Evolutionary conservation across 371 early-diverging fungal genomes (phyloP).

Genomic region (Blakeslea trispora): DNA sequence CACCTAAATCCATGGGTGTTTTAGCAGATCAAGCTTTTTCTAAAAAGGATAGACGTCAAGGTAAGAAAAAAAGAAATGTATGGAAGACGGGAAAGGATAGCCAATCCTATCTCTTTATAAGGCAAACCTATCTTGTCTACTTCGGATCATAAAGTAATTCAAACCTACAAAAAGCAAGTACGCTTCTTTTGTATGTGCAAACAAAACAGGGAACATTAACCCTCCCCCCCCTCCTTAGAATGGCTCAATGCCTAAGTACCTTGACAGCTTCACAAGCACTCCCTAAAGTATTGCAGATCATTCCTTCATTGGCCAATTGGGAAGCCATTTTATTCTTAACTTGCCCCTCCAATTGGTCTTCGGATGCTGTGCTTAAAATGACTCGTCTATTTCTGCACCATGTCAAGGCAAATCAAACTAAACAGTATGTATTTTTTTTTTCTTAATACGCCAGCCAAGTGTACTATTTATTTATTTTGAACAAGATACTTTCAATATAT

Average conservation of each 20-base stretch:
- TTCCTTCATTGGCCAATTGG: slow-evolving; percentile 90
- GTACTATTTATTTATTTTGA: not conserved
- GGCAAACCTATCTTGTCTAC: no score
- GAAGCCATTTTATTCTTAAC: slow-evolving; percentile 91
- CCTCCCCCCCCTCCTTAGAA: slow-evolving; percentile 53
- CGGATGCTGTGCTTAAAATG: slow-evolving; percentile 91
- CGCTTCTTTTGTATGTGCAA: no score
- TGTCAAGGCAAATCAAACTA: slow-evolving; percentile 86
- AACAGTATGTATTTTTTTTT: slow-evolving; percentile 59
- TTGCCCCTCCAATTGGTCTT: slow-evolving; percentile 89
- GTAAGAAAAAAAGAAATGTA: not conserved
- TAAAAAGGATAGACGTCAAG: no score
- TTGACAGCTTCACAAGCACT: slow-evolving; percentile 82
- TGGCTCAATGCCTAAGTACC: slow-evolving; percentile 82
- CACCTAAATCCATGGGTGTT: no score
- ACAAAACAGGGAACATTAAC: no score
- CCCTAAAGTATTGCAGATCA: slow-evolving; percentile 97
- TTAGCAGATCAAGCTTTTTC: no score
- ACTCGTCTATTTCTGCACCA: slow-evolving; percentile 92
- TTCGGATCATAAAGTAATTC: no score
- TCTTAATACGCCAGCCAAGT: not conserved
- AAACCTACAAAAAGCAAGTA: no score
- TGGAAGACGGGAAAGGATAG: no score
- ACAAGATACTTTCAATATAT: slow-evolving; percentile 3
- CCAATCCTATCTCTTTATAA: no score